A percentile compares a stretch with the other conserved stretches of the same genome.
These are phyloP conservation scores for Debaryomyces hansenii DNA, from an alignment of 805 yeast species.

Conservation along the genomic window DNA sequence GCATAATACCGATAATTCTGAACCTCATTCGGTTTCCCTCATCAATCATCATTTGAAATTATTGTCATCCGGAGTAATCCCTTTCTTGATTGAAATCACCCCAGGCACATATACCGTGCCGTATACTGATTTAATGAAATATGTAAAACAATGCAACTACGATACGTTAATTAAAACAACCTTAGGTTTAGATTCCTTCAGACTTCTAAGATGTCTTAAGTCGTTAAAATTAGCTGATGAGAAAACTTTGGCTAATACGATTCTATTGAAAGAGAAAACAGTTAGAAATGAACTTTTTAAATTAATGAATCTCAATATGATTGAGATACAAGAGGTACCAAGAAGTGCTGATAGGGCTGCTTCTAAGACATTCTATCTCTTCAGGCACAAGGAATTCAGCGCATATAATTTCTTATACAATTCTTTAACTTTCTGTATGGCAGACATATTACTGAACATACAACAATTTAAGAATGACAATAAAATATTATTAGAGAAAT, in stretches of 20 bases:
- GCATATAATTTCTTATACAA: constrained; percentile 36
- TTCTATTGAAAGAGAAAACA: constrained; percentile 73
- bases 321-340: constrained; percentile 93
- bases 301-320: constrained; percentile 64
- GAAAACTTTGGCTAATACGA: constrained; percentile 71
- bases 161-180: constrained; percentile 61
- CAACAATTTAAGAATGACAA: constrained; percentile 58
- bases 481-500: constrained; percentile 69
- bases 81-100: constrained; percentile 60
- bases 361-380: constrained; percentile 79
- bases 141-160: constrained; percentile 48
- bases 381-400: constrained; percentile 55
- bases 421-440: constrained; percentile 54
- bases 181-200: constrained; percentile 64
- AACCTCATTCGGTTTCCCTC: constrained; percentile 28
- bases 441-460: constrained; percentile 48
- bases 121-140: constrained; percentile 48
- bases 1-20: constrained; percentile 18
- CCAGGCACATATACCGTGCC: constrained; percentile 65
- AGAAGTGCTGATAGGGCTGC: constrained; percentile 91
- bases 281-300: constrained; percentile 71
- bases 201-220: constrained; percentile 77
- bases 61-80: constrained; percentile 48
- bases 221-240: constrained; percentile 76
- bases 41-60: constrained; percentile 70